Evolutionary conservation across 306 rosid species (phyloP), one percentile per base, ranked within the genome.

Genomic region (Cucumis cinereus): DNA sequence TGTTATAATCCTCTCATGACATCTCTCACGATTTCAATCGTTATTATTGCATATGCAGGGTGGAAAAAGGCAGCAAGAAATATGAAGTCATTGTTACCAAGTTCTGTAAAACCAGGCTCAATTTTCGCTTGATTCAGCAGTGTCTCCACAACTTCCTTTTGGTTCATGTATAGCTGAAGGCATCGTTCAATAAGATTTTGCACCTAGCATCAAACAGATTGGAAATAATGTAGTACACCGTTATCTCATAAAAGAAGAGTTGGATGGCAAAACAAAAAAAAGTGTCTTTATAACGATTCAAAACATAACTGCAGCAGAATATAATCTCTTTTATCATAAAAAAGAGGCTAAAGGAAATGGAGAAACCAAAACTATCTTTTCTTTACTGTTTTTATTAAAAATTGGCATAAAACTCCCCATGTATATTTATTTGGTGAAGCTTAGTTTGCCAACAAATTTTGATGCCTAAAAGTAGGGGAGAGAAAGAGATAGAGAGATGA

Each of bases 101-200:
- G 88, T 83, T 92, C 92, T 11, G 97, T 94, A 81, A 94, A 94
- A 84, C 89, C 93, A 75, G 98, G 98, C 85, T 90, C 97, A 73
- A 94, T 91, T 82, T 91, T 94, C 26, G 96, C 97, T 83, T 89
- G 89, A 71, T 74, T 81, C 76, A 88, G 82, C 45, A 93, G 85
- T 38, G 87, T 90, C 22, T 89, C 92, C 79, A 90, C 92, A 79
- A 90, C 93, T 87, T 94, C 96, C 77, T 81, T 89, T 79, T 81
- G 95, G 85, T 85, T 91, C 98, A 94, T 94, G 79, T 94, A 94
- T 43, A 90, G 89, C 75, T 94, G 98, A 22, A 94, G 90, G 70
- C 98, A 91, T 84, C 93, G 87, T 84, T 94, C 96, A 20, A 94
- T 90, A 50, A 91, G 97, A 89, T 91, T 90, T 83, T 90, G 94